Base-by-base conservation (phyloP, 805 yeast species). In the Sugiyamaella americana region DNA sequence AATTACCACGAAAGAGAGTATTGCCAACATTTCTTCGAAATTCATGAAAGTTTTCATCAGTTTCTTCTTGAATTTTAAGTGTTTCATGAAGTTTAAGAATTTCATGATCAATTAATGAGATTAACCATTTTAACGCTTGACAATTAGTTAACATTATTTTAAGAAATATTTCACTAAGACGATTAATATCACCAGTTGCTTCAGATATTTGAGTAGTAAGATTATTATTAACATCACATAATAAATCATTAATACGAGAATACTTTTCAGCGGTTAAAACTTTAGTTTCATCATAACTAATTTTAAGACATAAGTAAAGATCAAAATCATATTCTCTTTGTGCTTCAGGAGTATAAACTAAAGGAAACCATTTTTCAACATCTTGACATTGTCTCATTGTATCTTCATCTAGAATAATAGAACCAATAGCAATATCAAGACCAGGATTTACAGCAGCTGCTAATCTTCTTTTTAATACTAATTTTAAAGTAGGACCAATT, bases 1-100 rank as follows among this genome's bases (percentile, higher is more conserved):
- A 80, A 47, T 87, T 84, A 0, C 96, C 96, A 55, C 98, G 72
- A 58, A 91, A 91, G 13, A 87, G 61, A 0, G 86, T 74, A 52
- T 77, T 81, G 52, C 76, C 74, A 2, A 79, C 63, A 52, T 76
- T 51, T n/a, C 39, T 42, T 37, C 48, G 37, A 23, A 32, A 13
- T 5, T 44, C 47, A 22, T 18, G 37, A 13, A 17, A 13, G 20
- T 10, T 13, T 13, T 32, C 40, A 3, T 37, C 21, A 24, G 41
- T 32, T 23, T 21, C 30, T 24, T 34, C 19, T 18, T 41, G 40
- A 17, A 46, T 43, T 6, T 37, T 36, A 16, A 16, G 34, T 6
- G 34, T 11, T 13, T 45, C 44, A 19, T 40, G 37, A 16, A 65
- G 34, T 17, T 50, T 56, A 11, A 45, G 49, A 38, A 87, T 68